A percentile compares a stretch with the other conserved stretches of the same genome.
Conservation (phyloP, 2,329 filamentous ascomycete species). For the Berkeleyomyces basicola region DNA sequence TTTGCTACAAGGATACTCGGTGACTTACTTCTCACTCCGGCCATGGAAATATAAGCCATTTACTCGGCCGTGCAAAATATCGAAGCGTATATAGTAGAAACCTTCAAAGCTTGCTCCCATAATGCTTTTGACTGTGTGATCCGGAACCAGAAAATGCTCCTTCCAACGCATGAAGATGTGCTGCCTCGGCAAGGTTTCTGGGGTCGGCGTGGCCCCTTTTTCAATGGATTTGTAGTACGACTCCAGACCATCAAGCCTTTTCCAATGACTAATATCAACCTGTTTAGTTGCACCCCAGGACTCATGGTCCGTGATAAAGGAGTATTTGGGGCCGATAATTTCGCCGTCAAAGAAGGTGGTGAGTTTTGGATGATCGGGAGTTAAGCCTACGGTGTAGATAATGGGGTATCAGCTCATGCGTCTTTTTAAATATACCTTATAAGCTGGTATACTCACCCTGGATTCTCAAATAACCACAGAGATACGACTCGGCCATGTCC, state of each 20-base stretch:
- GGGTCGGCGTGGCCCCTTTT: constrained; percentile 38
- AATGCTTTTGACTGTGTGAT: constrained; percentile 82
- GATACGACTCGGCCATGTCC: constrained; percentile 80
- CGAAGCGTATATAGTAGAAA: constrained; percentile 99
- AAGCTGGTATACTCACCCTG: constrained; percentile 46
- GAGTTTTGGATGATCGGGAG: constrained; percentile 88
- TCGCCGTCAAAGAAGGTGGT: constrained; percentile 98
- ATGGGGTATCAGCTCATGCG: constrained; percentile 2
- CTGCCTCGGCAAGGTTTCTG: constrained; percentile 63
- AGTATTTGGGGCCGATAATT: constrained; percentile 88
- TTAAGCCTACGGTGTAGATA: constrained; percentile 46
- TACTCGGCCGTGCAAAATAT: constrained; percentile 71
- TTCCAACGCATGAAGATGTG: constrained; percentile 99
- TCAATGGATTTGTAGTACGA: constrained; percentile 47
- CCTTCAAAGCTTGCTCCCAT: constrained; percentile 93
- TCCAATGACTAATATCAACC: constrained; percentile 86
- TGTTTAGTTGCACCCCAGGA: constrained; percentile 87
- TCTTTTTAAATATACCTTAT: neutral
- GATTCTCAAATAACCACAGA: constrained; percentile 90
- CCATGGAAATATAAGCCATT: constrained; percentile 96
- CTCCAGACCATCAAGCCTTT: constrained; percentile 71
- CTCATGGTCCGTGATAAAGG: constrained; percentile 78
- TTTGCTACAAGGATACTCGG: neutral
- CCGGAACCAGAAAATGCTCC: constrained; percentile 90
- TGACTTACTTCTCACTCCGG: constrained; percentile 83